Percentiles rank a stretch among this genome's conserved stretches.
Evolutionary conservation across 768 basidiomycete genomes (phyloP).

Genomic region (Podaxis carcinomalis): DNA sequence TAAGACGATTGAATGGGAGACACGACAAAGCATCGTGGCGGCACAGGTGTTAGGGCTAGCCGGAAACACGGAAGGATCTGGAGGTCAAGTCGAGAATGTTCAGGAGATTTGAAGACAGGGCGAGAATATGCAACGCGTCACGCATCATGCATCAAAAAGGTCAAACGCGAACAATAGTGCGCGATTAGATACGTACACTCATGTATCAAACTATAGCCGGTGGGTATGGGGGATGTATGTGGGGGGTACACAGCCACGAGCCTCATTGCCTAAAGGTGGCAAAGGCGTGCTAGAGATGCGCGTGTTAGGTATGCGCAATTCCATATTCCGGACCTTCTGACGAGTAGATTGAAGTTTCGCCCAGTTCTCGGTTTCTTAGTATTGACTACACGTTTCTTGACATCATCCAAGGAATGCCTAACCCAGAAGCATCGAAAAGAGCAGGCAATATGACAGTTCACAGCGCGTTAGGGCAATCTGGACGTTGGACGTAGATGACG

Average conservation of each 20-base stretch:
- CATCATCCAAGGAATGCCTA: not conserved
- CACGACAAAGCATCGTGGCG: constrained; percentile 7
- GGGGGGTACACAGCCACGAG: not conserved
- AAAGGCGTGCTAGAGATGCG: not conserved
- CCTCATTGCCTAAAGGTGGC: not conserved
- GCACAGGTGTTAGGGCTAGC: not conserved
- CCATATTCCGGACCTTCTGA: not conserved
- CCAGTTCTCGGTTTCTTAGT: not conserved
- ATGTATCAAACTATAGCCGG: not conserved
- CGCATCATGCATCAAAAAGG: not conserved
- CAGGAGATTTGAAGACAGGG: not conserved
- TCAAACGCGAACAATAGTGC: not conserved
- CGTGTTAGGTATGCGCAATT: not conserved
- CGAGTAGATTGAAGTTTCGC: not conserved
- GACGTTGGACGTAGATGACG: not conserved
- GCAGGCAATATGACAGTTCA: not conserved
- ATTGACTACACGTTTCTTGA: not conserved
- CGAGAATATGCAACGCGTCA: not conserved
- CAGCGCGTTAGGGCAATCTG: not conserved
- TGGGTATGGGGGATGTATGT: not conserved
- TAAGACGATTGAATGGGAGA: not conserved
- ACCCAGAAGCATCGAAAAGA: not conserved
- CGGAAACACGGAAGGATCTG: not conserved
- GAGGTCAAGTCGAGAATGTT: not conserved
- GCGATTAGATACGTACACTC: constrained; percentile 7